Percentiles rank a stretch among this genome's conserved stretches.
Conservation (phyloP, 2,329 filamentous ascomycete genomes). For the Furcasterigmium furcatum region DNA sequence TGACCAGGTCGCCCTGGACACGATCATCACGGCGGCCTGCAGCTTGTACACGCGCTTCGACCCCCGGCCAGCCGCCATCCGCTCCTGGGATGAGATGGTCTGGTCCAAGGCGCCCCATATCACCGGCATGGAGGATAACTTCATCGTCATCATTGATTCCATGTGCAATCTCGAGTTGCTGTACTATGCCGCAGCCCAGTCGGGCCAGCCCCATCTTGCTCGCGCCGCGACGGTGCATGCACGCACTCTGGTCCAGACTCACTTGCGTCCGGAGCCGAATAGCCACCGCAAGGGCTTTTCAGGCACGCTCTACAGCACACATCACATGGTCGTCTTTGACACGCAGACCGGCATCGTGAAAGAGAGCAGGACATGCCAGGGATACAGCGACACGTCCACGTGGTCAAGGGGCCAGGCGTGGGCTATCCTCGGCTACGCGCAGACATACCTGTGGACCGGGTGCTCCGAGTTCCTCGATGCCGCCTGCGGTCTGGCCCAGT, state of each 20-base stretch:
- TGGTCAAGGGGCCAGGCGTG: conserved; percentile 49
- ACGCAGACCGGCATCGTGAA: conserved; percentile 33
- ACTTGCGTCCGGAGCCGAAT: conserved; percentile 23
- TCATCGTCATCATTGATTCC: conserved; percentile 37
- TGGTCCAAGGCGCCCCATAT: conserved; percentile 22
- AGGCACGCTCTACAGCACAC: conserved; percentile 23
- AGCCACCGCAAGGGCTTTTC: conserved; percentile 11
- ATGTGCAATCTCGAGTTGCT: conserved; percentile 36
- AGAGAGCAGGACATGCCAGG: conserved; percentile 40
- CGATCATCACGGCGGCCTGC: conserved; percentile 38
- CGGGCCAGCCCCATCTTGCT: conserved; percentile 20
- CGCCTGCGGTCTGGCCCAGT: conserved; percentile 39
- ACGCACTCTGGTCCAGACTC: conserved; percentile 28
- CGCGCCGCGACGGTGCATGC: conserved; percentile 36
- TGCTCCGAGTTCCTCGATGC: conserved; percentile 35
- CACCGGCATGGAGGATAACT: conserved; percentile 22
- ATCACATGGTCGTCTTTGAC: conserved; percentile 43
- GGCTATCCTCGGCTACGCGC: conserved; percentile 44
- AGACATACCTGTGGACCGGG: conserved; percentile 45
- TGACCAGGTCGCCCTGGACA: conserved; percentile 30
- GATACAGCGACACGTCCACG: conserved; percentile 38
- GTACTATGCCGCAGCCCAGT: conserved; percentile 31
- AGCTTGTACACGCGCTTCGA: conserved; percentile 40
- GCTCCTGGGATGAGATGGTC: conserved; percentile 40
- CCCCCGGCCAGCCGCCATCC: conserved; percentile 35